These are phyloP conservation scores for Phytophthora capsici DNA, from an alignment of 352 stramenopile species.

Conservation along the genomic window DNA sequence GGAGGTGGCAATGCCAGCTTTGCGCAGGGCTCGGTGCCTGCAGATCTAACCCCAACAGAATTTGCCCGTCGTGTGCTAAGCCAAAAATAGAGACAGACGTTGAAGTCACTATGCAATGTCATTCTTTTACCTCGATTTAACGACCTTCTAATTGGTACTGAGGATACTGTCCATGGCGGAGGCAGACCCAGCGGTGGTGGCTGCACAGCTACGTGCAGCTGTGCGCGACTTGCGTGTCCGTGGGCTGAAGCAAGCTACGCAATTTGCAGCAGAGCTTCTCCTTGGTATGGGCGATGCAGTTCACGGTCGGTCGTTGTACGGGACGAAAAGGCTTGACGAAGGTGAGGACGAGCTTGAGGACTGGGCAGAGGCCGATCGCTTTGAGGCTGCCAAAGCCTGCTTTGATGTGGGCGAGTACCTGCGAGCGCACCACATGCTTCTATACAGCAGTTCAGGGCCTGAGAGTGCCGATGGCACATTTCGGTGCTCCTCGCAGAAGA, in stretches of 20 bases:
- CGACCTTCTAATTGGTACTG: background rate
- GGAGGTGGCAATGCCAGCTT: conserved; percentile 69
- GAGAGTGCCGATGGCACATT: background rate
- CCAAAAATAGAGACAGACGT: conserved; percentile 4
- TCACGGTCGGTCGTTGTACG: conserved; percentile 10
- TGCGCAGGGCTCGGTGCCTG: conserved; percentile 59
- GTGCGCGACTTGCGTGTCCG: conserved; percentile 58
- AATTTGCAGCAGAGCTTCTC: conserved; percentile 80
- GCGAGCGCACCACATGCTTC: conserved; percentile 72
- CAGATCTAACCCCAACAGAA: conserved; percentile 21
- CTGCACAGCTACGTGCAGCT: conserved; percentile 57
- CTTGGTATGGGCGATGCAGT: conserved; percentile 63
- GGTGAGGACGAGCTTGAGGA: conserved; percentile 17
- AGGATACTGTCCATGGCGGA: conserved; percentile 13
- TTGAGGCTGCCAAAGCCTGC: conserved; percentile 69
- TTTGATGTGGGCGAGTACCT: conserved; percentile 82
- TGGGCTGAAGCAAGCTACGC: conserved; percentile 70
- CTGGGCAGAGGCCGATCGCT: conserved; percentile 45
- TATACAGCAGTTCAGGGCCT: background rate
- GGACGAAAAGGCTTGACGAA: conserved; percentile 2
- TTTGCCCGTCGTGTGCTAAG: conserved; percentile 31
- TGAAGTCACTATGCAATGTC: too few relatives aligned
- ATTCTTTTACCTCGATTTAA: too few relatives aligned
- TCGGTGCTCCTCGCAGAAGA: conserved; percentile 36
- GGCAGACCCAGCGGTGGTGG: conserved; percentile 27